Evolutionary conservation across 1,284 basidiomycete genomes (phyloP), one percentile per base, ranked within the genome.

Genomic region (Fomitopsis pinicola): DNA sequence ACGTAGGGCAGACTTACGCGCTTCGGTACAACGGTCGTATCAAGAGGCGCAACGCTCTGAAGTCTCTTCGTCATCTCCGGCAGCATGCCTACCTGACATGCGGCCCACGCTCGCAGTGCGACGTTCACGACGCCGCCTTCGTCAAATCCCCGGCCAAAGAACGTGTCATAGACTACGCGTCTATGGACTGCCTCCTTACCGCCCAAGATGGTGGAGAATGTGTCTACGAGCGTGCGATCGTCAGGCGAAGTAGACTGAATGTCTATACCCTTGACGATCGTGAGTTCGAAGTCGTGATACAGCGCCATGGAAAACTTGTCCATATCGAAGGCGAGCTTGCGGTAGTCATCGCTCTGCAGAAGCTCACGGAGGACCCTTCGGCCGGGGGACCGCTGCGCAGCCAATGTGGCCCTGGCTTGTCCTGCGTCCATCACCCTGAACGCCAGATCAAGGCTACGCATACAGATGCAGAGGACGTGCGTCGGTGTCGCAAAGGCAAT

Each of bases 231-330:
- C 19, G 58, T 36, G 4, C 64, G 59, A 15, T 45, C 28, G 1
- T 1, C 8, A 19, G 35, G 53, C 22, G 22, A 30, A 64, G 30
- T 33, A 35, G 57, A 66, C 57, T 64, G 60, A 9, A 88, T 75
- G 63, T 89, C 86, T 40, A 88, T 72, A 12, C 70, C 78, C 36
- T 75, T 69, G 3, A 61, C 63, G n/a, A 82, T 72, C 19, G 67
- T 68, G 4, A 81, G 48, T 0, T 68, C 69, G 5, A 73, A 58
- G 53, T 84, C 79, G 15, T 69, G 56, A 64, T 69, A 71, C 10
- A 84, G 66, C 1, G 78, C 71, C 2, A 74, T 63, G 0, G 76
- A 72, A 0, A 85, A 56, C 33, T 71, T 73, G 57, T 81, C 81
- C 74, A 82, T 77, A 56, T 72, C 70, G 45, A 84, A 80, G 0